Conservation (phyloP, 805 yeast species). For the Nakazawaea wickerhamii region DNA sequence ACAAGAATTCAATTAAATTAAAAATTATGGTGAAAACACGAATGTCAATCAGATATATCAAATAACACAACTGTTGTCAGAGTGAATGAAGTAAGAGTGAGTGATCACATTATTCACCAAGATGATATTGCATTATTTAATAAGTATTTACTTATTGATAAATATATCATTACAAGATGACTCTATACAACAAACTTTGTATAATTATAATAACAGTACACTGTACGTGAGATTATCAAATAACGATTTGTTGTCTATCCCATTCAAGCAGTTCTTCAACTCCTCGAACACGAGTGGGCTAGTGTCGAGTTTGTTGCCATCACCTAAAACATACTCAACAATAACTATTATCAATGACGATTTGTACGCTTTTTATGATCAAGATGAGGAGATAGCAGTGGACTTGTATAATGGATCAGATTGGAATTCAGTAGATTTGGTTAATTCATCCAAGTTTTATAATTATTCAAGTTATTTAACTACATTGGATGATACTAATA, state of each 20-base stretch:
- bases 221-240: conserved; percentile 10
- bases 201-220: background rate
- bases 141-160: background rate
- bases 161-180: background rate
- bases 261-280: conserved; percentile 7
- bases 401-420: conserved; percentile 1
- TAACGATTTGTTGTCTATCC: conserved; percentile 7
- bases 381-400: conserved; percentile 2
- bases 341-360: conserved; percentile 1
- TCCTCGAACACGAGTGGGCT: background rate
- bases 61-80: too few relatives aligned
- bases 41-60: too few relatives aligned
- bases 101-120: too few relatives aligned
- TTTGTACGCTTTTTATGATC: conserved; percentile 7
- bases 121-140: too few relatives aligned
- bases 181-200: conserved; percentile 7
- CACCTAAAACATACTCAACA: background rate
- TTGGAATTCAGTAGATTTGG: conserved; percentile 22
- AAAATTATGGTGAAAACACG: too few relatives aligned
- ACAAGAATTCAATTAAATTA: too few relatives aligned
- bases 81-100: too few relatives aligned
- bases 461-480: conserved; percentile 37
- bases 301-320: background rate
- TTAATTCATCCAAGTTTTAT: conserved; percentile 16
- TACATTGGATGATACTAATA: conserved; percentile 29